Evolutionary conservation across 176 grass and related monocot genomes (phyloP), one percentile per base, ranked within the genome.

Genomic region (Eleusine indica): DNA sequence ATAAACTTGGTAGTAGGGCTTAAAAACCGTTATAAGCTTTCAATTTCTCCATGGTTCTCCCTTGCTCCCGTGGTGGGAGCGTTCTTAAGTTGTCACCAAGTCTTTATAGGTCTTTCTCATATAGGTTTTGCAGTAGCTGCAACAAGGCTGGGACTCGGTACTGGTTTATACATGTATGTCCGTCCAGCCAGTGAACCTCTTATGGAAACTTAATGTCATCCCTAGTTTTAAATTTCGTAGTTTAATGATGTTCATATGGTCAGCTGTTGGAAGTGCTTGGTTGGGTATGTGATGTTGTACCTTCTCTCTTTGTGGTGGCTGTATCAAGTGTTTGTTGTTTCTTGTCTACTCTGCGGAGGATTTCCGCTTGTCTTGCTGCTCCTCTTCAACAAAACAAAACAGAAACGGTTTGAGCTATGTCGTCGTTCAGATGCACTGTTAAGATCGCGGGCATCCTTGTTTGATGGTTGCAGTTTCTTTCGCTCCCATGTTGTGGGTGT

Each of bases 41-140:
- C 78, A 68, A 64, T 54, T 70, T 73, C 66, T 28, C 71, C 77
- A 86, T 90, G 74, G 84, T 40, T 16, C 52, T 69, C 72, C 56
- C 41, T 75, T 71, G 38, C 65, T 84, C 77, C 87, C 83, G 52
- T 89, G 76, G 42, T 29, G 57, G 16, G 38, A 80, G 75, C 21
- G 30, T 80, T 80, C 68, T 86, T 35, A 78, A 86, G 88, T 78
- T 83, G 38, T 58, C 25, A 46, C 53, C 82, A 87, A 90, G 77
- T 82, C 84, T 35, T 35, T 90, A 90, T 87, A 90, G 88, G 79
- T 90, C 67, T 82, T 82, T 86, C 70, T 83, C 68, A 75, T 90
- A 90, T 90, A 90, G 88, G 80, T 87, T 87, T 90, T 87, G 88
- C 88, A 83, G 69, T 87, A 90, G 89, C 68, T 83, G 89, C 89